Base-by-base conservation (phyloP, 2,329 filamentous ascomycete species). In the Fusarium mundagurra region DNA sequence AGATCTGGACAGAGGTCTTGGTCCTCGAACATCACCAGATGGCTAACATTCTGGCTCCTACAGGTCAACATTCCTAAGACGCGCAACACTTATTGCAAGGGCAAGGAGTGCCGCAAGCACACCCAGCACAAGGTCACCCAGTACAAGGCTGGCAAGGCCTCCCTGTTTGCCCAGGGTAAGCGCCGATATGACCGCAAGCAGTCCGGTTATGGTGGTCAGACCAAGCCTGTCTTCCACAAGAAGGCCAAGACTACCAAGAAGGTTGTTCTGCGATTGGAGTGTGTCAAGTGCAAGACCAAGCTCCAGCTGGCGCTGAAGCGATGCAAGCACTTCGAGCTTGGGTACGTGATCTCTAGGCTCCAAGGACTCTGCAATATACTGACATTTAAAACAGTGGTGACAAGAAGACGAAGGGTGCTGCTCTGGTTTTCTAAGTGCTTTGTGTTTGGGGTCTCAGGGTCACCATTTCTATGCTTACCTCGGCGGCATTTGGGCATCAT, bases 351-450 rank as follows among this genome's bases (percentile, higher is more conserved):
- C 22, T 34, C 44, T 38, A 51, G 31, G 17, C 31, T 72, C 48
- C 47, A 13, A 5, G 11, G 11, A 24, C 8, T 8, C 9, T 34
- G 36, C 12, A 16, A n/a, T 27, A 78, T 82, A 76, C 86, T 89
- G 84, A 89, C 82, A 57, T 66, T 69, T 72, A 75, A 65, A 80
- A 82, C 81, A 97, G 96, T 92, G 96, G 96, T 92, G 96, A 99
- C 93, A 99, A 99, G 95, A 99, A 99, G 94, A 99, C 96, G 83
- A 99, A 99, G 95, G 96, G 96, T 93, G 96, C 96, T 83, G 96
- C 96, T 88, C 92, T 99, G 84, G 96, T 99, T 84, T 99, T 99
- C 92, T 99, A 98, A 92, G 88, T 90, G 87, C 85, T 83, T 87
- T 87, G 83, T 80, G 80, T 79, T 81, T 82, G 79, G 81, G 80